Base-by-base conservation (phyloP, 2,329 filamentous ascomycete species). In the Penicillium hordei region DNA sequence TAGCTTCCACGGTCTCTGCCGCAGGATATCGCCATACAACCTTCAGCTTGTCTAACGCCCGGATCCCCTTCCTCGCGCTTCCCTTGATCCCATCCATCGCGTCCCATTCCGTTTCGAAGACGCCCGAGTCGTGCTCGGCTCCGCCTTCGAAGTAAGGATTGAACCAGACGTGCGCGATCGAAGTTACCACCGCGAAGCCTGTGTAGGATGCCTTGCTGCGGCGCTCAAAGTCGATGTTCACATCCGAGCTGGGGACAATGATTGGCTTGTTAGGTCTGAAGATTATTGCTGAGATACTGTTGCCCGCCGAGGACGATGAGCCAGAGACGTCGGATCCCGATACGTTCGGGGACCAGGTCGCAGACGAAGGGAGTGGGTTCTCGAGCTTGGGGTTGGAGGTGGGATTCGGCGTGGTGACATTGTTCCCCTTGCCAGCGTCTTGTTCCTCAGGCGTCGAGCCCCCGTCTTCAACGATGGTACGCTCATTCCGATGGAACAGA, bases 131-230 rank as follows among this genome's bases (percentile, higher is more conserved):
- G 48, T 89, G 82, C 0, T 90, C 81, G 17, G 80, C 77, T 25
- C 89, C 90, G 44, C 93, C 92, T 76, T 97, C 94, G 68, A 97
- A 97, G 75, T 87, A 97, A 1, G 87, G 81, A 70, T 99, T 99
- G 80, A 97, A 96, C 94, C 94, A 99, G 17, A 96, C 90, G 69
- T 97, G 93, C 0, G 93, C 93, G 10, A 97, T 88, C 0, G 93
- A 88, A 0, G 93, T 96, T 4, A 97, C 91, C 87, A 97, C 91
- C 0, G 91, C 92, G 65, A 91, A 84, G 1, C 91, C 89, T 7
- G 83, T 83, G 67, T 89, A 90, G 1, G 89, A 86, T 3, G 89
- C 87, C 68, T 88, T 89, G 75, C 92, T 96, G 36, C 93, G 86
- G 8, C 91, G 85, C 76, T 97, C 93, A 25, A 97, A 86, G 49